Evolutionary conservation across 202 grass and related monocot species (phyloP).

Genomic region (Zoysia matrella): DNA sequence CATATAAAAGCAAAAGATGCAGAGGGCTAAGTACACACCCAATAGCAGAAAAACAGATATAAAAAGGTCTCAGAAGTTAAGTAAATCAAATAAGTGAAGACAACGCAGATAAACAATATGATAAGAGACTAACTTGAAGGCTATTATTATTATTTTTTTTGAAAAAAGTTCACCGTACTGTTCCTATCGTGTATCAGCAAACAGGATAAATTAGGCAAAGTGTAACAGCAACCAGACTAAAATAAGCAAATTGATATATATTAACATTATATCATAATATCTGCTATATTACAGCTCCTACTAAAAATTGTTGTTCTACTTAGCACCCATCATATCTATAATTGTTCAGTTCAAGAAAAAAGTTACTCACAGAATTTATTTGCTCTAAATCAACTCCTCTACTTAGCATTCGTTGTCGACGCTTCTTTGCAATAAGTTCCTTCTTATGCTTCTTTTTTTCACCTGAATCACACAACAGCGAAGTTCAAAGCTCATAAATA

Average conservation of each 20-base stretch:
- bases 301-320: slow-evolving; percentile 3
- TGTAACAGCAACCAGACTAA: neutral
- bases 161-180: neutral
- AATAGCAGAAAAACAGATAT: neutral
- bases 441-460: slow-evolving; percentile 84
- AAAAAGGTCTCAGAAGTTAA: slow-evolving; percentile 20
- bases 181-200: neutral
- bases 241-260: neutral
- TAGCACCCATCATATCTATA: neutral
- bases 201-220: neutral
- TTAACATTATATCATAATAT: neutral
- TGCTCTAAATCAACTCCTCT: slow-evolving; percentile 86
- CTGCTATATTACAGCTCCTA: neutral
- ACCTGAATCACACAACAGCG: slow-evolving; percentile 53
- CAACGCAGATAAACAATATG: neutral
- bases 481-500: slow-evolving; percentile 23
- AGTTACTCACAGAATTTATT: slow-evolving; percentile 82
- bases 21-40: neutral
- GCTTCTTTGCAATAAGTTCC: slow-evolving; percentile 87
- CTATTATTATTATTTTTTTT: neutral
- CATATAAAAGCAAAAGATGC: slow-evolving; percentile 21
- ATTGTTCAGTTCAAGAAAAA: slow-evolving; percentile 24
- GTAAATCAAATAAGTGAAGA: neutral
- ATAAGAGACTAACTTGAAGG: slow-evolving; percentile 2
- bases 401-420: slow-evolving; percentile 73